Evolutionary conservation across 2,329 filamentous ascomycete species (phyloP).

Genomic region (Aureobasidium pullulans): DNA sequence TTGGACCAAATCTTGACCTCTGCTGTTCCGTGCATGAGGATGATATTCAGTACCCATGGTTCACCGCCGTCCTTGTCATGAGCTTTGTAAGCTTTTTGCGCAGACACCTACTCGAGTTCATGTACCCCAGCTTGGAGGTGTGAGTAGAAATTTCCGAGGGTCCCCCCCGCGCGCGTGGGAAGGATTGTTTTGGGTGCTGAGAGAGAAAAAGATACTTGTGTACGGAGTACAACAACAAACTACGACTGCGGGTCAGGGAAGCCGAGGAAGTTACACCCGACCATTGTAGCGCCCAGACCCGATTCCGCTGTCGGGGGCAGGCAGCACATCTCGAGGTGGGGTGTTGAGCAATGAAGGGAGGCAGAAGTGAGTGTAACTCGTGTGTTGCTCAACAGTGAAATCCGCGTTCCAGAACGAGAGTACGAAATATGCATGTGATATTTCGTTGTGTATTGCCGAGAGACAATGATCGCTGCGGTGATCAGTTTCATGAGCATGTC

Average conservation of each 20-base stretch:
- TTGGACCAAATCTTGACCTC: too few species aligned
- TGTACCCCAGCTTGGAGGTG: too few species aligned
- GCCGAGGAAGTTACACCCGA: too few species aligned
- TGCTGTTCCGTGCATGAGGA: too few species aligned
- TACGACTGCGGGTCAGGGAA: not conserved
- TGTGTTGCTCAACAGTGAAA: not conserved
- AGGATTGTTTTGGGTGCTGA: too few species aligned
- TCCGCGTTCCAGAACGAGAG: not conserved
- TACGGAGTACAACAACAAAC: not conserved
- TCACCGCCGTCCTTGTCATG: too few species aligned
- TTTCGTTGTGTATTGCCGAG: not conserved
- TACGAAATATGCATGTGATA: not conserved
- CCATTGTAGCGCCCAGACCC: not conserved
- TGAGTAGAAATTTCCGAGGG: too few species aligned
- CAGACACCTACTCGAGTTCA: too few species aligned
- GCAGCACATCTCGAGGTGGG: not conserved
- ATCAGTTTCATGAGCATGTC: not conserved
- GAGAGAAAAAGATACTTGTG: not conserved
- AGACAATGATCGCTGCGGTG: not conserved
- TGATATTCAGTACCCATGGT: too few species aligned
- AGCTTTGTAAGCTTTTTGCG: too few species aligned
- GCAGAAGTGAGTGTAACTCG: not conserved
- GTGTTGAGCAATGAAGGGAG: not conserved
- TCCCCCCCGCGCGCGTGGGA: too few species aligned
- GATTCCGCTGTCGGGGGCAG: not conserved